Percentiles rank a stretch among this genome's conserved stretches.
Evolutionary conservation across 2,329 filamentous ascomycete species (phyloP).

Genomic region (Ophiostoma populinum): DNA sequence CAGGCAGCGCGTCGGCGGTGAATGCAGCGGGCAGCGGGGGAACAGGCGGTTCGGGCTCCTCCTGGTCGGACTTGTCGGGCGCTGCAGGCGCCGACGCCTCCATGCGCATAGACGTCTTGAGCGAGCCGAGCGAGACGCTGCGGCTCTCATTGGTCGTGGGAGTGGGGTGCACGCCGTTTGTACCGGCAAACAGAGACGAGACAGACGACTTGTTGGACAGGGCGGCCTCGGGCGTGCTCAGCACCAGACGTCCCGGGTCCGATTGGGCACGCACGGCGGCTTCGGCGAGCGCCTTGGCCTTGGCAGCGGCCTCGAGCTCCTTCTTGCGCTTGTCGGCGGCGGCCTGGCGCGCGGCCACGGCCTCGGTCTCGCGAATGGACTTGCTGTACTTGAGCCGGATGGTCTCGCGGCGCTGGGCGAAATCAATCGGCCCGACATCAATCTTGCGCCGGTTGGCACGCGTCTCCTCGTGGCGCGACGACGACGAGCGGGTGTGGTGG

Average conservation of each 20-base stretch:
- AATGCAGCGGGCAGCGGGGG: too few relatives aligned
- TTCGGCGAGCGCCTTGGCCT: conserved; percentile 23
- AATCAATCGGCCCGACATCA: conserved; percentile 61
- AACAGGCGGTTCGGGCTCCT: too few relatives aligned
- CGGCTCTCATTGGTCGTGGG: neutral
- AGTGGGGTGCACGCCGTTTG: conserved; percentile 4
- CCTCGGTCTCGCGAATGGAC: conserved; percentile 60
- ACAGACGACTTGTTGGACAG: conserved; percentile 5
- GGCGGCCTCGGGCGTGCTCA: conserved; percentile 9
- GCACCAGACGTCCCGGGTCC: conserved; percentile 10
- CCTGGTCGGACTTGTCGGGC: too few relatives aligned
- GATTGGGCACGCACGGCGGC: conserved; percentile 17
- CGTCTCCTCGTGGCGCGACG: conserved; percentile 21
- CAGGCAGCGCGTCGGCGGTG: too few relatives aligned
- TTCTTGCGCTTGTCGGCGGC: conserved; percentile 36
- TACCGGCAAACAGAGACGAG: conserved; percentile 4
- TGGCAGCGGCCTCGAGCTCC: conserved; percentile 29
- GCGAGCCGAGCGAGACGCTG: neutral
- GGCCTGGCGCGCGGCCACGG: conserved; percentile 33
- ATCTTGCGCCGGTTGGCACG: conserved; percentile 31
- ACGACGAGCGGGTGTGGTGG: conserved; percentile 12
- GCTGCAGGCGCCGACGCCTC: too few relatives aligned
- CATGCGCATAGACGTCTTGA: too few relatives aligned
- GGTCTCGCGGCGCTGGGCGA: conserved; percentile 62
- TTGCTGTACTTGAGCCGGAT: conserved; percentile 77